A percentile compares a stretch with the other conserved stretches of the same genome.
phyloP scores from a whole-genome alignment of 345 rosid species.

The Eucalyptus victrix region DNA sequence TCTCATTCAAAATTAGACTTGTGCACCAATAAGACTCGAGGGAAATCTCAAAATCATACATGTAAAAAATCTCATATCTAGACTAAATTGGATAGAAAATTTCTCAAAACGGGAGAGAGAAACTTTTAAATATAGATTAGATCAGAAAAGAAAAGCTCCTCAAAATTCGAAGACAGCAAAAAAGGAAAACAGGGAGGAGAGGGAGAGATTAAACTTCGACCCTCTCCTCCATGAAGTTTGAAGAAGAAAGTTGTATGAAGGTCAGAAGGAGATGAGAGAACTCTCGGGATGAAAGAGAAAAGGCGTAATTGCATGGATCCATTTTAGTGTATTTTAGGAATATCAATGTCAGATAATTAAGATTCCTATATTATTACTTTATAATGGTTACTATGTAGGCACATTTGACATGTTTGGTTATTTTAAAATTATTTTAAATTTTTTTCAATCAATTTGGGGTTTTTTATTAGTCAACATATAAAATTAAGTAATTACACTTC shows the following conservation, averaged over 20 bases:
- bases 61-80: not conserved
- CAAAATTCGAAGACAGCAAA: not conserved
- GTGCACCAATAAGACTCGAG: too few species aligned
- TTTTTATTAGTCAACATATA: not conserved
- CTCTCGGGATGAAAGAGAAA: not conserved
- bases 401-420: not conserved
- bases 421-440: not conserved
- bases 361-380: not conserved
- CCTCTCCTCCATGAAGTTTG: not conserved
- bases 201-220: not conserved
- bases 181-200: not conserved
- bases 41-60: too few species aligned
- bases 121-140: not conserved
- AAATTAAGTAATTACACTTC: not conserved
- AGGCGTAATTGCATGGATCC: not conserved
- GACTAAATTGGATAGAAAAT: not conserved
- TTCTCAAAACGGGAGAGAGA: rapidly evolving
- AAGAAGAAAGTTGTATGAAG: not conserved
- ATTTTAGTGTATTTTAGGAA: not conserved
- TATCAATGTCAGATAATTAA: not conserved
- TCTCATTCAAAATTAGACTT: not conserved
- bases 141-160: too few species aligned
- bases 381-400: not conserved
- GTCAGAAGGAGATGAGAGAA: not conserved
- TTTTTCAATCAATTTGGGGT: not conserved